Evolutionary conservation across 2,329 filamentous ascomycete genomes (phyloP), one percentile per base, ranked within the genome.

Genomic region (Pseudopithomyces maydicus): DNA sequence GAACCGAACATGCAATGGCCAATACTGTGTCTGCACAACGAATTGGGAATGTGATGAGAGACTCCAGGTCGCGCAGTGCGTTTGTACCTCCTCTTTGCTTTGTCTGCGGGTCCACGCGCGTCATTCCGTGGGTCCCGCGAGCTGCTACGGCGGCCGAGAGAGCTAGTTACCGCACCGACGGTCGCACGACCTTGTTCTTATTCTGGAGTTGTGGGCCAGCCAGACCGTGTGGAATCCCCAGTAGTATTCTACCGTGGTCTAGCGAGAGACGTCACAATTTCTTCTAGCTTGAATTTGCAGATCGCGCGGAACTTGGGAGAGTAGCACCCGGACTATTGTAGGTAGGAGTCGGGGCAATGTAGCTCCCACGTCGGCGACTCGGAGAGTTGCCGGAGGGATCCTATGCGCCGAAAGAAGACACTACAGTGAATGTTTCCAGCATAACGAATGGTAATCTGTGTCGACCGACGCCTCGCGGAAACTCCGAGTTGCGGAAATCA

Each of bases 51-150:
- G 8, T 29, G 26, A 29, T n/a, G 8, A 29, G 26, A 29, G 26
- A 29, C 26, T 29, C 26, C 4, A 8, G 4, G 26, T 29, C 26
- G 26, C 8, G 26, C 26, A 5, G 26, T 29, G 26, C 26, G 5
- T 29, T 8, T 29, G 4, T 38, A 32, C 33, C 36, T 38, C 36
- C 29, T 15, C 32, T 48, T 32, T 32, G 45, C n/a, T n/a, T n/a
- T n/a, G n/a, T n/a, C n/a, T n/a, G n/a, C n/a, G 45, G 45, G 19
- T 33, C 47, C 26, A 36, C 32, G 35, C 35, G 47, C 47, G 47
- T 50, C 47, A 50, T 50, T 50, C 47, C 47, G 47, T 50, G 47
- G 35, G 20, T 50, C 47, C 20, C 35, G 26, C 22, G 22, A 35
- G 23, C 46, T 38, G 19, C 38, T n/a, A 35, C 35, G 33, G 26